Evolutionary conservation across 352 stramenopile genomes (phyloP), one percentile per base, ranked within the genome.

Genomic region (Globisporangium takayamanum): DNA sequence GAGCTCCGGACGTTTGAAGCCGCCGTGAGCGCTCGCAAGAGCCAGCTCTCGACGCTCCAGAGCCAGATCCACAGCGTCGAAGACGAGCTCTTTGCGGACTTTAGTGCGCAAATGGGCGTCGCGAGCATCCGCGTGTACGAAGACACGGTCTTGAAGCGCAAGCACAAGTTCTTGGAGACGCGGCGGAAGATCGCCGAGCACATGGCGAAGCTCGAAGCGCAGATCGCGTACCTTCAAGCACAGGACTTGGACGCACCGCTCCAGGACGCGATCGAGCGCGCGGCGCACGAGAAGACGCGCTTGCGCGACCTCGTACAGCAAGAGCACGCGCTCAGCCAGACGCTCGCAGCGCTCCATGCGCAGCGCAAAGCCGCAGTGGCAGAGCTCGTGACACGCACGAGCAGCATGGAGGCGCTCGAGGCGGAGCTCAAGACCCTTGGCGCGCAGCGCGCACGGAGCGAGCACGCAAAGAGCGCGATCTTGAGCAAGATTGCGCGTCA

Each of bases 41-140:
- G 48, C 18, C 73, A 76, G 30, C 60, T 93, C 47, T 5, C 59
- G 18, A 45, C 62, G 3, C 58, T 95, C 12, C 62, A 95, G 45
- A 62, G 78, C 6, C 33, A 89, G 57, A 89, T 95, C 20, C 69
- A 93, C 42, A 50, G 60, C 36, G 77, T 92, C 0, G 84, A 96
- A 64, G 87, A 94, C 48, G 73, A 93, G n/a, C 75, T 95, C 73
- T 96, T 95, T 65, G 72, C 74, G 16, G 74, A 82, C 6, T 95
- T 96, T 61, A 94, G 86, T 44, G 66, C 84, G 47, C 57, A 74
- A 44, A 73, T 95, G 53, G 86, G 86, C 14, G 75, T 96, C 16
- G 62, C 76, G 25, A 96, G 78, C 55, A 92, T 96, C 50, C 84
- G 86, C 25, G 71, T 91, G 7, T 98, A 98, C 64, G 94, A 98